phyloP scores from a whole-genome alignment of 139 green algal genomes.

The Tetradesmus obliquus region DNA sequence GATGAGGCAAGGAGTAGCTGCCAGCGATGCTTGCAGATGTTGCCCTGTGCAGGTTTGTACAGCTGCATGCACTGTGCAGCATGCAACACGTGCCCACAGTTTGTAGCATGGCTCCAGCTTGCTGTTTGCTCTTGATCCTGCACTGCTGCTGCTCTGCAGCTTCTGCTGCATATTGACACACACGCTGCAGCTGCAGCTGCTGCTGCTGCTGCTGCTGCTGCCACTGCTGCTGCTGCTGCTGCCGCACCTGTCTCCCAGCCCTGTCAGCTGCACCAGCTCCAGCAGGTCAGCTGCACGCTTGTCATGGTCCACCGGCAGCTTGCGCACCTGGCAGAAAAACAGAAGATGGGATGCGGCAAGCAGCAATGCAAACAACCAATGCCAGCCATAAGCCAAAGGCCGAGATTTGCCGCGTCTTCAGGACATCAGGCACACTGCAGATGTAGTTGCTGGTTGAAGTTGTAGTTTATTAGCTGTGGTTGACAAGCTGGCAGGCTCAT shows the following conservation, averaged over 20 bases:
- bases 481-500: background rate
- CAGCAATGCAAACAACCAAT: background rate
- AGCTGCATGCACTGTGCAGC: too few species aligned
- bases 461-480: background rate
- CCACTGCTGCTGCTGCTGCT: background rate
- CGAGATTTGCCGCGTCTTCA: background rate
- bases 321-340: slow-evolving; percentile 62
- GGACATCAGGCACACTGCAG: background rate
- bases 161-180: too few species aligned
- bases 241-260: slow-evolving; percentile 62
- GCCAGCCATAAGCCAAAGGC: background rate
- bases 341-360: background rate
- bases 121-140: too few species aligned
- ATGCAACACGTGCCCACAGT: too few species aligned
- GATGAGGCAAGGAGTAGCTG: background rate
- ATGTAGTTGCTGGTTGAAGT: background rate
- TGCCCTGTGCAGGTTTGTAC: too few species aligned
- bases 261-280: slow-evolving; percentile 81
- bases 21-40: too few species aligned
- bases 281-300: slow-evolving; percentile 83
- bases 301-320: slow-evolving; percentile 76
- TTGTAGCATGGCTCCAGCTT: too few species aligned
- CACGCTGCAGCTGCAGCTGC: background rate
- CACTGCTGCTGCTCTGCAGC: too few species aligned
- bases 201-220: background rate